phyloP scores from a whole-genome alignment of 257 asterid genomes.

The Plectranthus barbatus region DNA sequence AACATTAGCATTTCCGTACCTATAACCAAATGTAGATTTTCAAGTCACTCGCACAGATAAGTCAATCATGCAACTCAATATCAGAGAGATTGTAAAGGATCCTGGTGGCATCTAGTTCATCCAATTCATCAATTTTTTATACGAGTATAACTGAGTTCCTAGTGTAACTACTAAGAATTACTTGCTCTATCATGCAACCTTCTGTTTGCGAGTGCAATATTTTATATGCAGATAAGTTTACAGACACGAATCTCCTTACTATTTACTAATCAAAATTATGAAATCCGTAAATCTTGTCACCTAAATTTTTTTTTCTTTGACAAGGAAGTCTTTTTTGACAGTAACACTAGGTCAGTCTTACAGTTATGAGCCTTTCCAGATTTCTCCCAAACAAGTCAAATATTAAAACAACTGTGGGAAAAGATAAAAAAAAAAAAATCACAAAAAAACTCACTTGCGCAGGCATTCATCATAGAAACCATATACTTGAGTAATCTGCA shows the following conservation, averaged over 20 bases:
- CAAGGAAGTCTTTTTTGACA: not conserved
- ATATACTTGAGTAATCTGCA: slow-evolving; percentile 75
- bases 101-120: no score
- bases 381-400: not conserved
- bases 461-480: slow-evolving; percentile 80
- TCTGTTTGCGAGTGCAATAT: not conserved
- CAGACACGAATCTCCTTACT: no score
- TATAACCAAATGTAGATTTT: slow-evolving; percentile 15
- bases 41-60: not conserved
- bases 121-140: not conserved
- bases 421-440: not conserved
- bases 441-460: slow-evolving; percentile 52
- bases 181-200: not conserved
- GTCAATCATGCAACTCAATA: no score
- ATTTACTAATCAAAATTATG: not conserved
- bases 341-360: not conserved
- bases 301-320: not conserved
- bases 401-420: not conserved
- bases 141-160: not conserved
- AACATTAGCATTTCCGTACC: slow-evolving; percentile 94
- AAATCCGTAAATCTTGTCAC: not conserved
- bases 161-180: not conserved
- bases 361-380: not conserved
- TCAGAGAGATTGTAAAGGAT: no score
- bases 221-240: no score